These are phyloP conservation scores for Hydrangea macrophylla DNA, from an alignment of 148 eudicot species.

Conservation along the genomic window DNA sequence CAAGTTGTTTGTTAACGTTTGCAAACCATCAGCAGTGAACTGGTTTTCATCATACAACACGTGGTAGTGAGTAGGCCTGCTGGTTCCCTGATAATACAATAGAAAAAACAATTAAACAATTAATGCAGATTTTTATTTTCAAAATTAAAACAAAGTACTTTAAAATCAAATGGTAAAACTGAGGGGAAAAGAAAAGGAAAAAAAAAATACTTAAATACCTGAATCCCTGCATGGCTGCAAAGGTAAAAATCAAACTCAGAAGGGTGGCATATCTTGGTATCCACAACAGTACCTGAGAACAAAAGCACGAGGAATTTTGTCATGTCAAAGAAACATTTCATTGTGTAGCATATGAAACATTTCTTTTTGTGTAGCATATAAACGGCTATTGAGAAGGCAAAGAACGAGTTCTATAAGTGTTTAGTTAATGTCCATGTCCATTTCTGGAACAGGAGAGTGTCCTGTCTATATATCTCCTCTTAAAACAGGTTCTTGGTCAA, in stretches of 20 bases:
- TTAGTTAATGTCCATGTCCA: no score
- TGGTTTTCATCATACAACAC: constrained; percentile 73
- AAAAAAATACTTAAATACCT: constrained; percentile 33
- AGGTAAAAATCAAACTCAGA: constrained; percentile 60
- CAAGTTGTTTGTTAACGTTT: constrained; percentile 54
- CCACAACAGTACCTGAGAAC: constrained; percentile 60
- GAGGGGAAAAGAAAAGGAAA: not conserved
- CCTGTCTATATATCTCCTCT: no score
- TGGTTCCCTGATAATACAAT: constrained; percentile 57
- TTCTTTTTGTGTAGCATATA: no score
- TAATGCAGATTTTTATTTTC: no score
- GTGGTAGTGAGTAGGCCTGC: constrained; percentile 86
- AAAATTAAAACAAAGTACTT: no score
- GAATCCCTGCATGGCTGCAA: constrained; percentile 85
- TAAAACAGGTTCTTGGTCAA: no score
- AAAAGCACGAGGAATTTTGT: not conserved
- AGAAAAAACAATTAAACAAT: not conserved
- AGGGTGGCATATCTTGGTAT: constrained; percentile 67
- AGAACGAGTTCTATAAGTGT: no score
- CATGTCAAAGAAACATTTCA: not conserved
- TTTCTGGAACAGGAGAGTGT: no score
- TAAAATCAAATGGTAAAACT: not conserved
- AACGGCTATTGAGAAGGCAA: no score
- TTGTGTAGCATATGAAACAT: no score
- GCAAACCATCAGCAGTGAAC: constrained; percentile 61